phyloP scores from a whole-genome alignment of 2,329 filamentous ascomycete genomes.

The Curvularia lunata region DNA sequence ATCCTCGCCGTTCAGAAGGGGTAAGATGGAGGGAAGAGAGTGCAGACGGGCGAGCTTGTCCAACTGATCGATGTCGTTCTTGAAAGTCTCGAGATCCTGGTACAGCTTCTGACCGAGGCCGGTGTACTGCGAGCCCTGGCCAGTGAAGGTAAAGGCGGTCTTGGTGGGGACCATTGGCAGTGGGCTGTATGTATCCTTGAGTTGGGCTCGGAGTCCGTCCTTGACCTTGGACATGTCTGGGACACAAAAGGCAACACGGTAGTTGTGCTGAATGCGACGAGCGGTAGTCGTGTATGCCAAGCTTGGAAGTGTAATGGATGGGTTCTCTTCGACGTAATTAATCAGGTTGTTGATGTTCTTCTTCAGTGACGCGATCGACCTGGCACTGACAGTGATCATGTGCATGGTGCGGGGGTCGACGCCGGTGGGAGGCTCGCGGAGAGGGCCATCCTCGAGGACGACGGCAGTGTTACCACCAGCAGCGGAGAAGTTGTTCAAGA shows the following conservation, averaged over 20 bases:
- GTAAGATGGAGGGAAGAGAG: conserved; percentile 57
- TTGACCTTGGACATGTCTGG: conserved; percentile 56
- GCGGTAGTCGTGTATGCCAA: conserved; percentile 61
- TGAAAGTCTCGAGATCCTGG: conserved; percentile 57
- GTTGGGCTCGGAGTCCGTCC: conserved; percentile 54
- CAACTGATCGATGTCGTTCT: conserved; percentile 57
- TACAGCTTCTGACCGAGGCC: conserved; percentile 59
- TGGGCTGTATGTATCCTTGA: conserved; percentile 59
- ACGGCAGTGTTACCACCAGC: conserved; percentile 62
- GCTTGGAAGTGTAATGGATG: conserved; percentile 54
- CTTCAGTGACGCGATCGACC: conserved; percentile 59
- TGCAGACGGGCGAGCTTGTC: conserved; percentile 56
- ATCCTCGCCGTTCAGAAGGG: conserved; percentile 57
- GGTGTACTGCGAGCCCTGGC: conserved; percentile 61
- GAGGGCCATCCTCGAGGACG: conserved; percentile 59
- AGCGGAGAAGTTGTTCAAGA: conserved; percentile 62
- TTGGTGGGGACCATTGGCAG: conserved; percentile 61
- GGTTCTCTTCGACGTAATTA: conserved; percentile 54
- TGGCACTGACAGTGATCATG: conserved; percentile 58
- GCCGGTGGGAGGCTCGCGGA: conserved; percentile 50
- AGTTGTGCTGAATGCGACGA: conserved; percentile 61
- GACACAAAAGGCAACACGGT: conserved; percentile 57
- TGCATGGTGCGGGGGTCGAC: conserved; percentile 56
- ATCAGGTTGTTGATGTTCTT: conserved; percentile 58
- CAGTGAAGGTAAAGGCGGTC: conserved; percentile 60